Evolutionary conservation across 1,284 basidiomycete species (phyloP).

Genomic region (Tremellales sp.): DNA sequence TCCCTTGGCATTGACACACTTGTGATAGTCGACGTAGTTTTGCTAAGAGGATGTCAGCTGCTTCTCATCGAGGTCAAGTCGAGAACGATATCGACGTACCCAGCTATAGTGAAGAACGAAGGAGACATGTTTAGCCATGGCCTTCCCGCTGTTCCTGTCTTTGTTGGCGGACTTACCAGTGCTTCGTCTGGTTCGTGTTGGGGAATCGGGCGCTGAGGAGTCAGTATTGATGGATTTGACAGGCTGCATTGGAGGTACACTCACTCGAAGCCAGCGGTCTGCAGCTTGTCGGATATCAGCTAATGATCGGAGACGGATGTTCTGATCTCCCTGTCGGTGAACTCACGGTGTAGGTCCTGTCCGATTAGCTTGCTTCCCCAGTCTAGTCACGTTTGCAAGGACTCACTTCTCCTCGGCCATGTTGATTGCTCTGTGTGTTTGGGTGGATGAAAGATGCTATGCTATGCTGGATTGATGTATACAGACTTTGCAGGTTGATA

Average conservation of each 20-base stretch:
- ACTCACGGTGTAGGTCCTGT: conserved; percentile 46
- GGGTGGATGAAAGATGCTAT: background rate
- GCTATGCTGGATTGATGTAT: too few species aligned
- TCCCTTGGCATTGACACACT: conserved; percentile 94
- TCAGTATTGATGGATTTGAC: background rate
- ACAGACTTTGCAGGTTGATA: too few species aligned
- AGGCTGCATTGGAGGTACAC: conserved; percentile 14
- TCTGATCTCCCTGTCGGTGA: background rate
- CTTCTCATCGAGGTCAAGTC: too few species aligned
- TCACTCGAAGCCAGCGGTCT: conserved; percentile 51
- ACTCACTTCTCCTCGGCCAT: conserved; percentile 45
- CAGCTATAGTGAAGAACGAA: conserved; percentile 6
- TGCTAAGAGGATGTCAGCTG: conserved; percentile 61
- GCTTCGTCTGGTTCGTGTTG: conserved; percentile 90
- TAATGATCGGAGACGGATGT: too few species aligned
- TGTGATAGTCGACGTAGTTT: conserved; percentile 97
- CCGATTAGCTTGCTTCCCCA: conserved; percentile 2
- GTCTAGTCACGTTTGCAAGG: background rate
- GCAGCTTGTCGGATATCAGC: conserved; percentile 30
- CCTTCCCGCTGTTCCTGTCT: background rate
- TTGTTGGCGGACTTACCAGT: conserved; percentile 63
- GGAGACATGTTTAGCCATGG: background rate
- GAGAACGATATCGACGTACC: conserved; percentile 7
- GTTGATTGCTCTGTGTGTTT: conserved; percentile 10
- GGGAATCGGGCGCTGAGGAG: conserved; percentile 74